Conservation (phyloP, 306 rosid species). For the Corylus avellana region DNA sequence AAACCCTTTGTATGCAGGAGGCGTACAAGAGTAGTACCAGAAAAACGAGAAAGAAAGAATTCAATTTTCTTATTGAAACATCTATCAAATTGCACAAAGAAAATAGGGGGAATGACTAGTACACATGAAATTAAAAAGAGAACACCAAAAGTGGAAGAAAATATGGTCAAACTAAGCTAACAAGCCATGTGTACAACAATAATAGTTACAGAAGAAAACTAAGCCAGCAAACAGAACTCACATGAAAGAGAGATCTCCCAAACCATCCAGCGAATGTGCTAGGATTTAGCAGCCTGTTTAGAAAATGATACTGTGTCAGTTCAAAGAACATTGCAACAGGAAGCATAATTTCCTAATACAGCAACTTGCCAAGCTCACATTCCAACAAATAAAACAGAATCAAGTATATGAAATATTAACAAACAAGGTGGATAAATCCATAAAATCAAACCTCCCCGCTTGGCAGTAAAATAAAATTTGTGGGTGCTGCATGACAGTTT, state of each 20-base stretch:
- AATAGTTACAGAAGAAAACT: constrained; percentile 12
- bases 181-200: neutral
- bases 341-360: neutral
- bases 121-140: neutral
- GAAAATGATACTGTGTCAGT: constrained; percentile 25
- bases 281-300: constrained; percentile 88
- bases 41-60: neutral
- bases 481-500: constrained; percentile 98
- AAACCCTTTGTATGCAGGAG: neutral
- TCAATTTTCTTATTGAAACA: neutral
- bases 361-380: neutral
- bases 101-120: neutral
- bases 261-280: constrained; percentile 99
- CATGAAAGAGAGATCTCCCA: constrained; percentile 95
- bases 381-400: constrained; percentile 7
- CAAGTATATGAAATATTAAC: neutral
- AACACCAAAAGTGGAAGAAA: neutral
- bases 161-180: neutral
- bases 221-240: constrained; percentile 50
- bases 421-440: constrained; percentile 7
- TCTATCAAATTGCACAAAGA: neutral
- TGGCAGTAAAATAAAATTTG: constrained; percentile 98
- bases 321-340: constrained; percentile 3
- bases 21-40: neutral
- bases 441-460: constrained; percentile 80